Percentiles rank a stretch among this genome's conserved stretches.
Evolutionary conservation across 768 basidiomycete genomes (phyloP).

Genomic region (Naganishia onofrii): DNA sequence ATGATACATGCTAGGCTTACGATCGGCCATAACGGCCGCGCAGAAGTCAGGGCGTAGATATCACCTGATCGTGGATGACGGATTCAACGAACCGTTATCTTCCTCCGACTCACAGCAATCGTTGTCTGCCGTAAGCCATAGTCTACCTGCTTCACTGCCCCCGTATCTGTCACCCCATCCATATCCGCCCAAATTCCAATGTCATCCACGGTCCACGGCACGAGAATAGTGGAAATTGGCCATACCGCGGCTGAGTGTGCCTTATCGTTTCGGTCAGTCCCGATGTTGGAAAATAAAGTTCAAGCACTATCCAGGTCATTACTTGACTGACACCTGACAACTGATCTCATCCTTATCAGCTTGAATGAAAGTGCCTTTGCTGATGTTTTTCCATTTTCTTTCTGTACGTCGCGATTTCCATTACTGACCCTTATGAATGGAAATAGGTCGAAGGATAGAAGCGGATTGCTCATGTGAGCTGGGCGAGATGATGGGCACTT

Average conservation of each 20-base stretch:
- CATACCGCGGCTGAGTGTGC: neutral
- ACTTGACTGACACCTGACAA: neutral
- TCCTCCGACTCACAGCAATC: constrained; percentile 13
- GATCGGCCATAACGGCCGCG: constrained; percentile 21
- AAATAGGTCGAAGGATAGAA: neutral
- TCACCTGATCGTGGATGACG: constrained; percentile 12
- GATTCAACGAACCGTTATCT: neutral
- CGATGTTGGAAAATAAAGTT: constrained; percentile 7
- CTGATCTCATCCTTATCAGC: neutral
- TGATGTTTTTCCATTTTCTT: constrained; percentile 2
- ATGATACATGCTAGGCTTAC: neutral
- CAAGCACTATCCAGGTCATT: neutral
- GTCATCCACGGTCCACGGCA: neutral
- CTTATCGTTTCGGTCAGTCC: constrained; percentile 1
- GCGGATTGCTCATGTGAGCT: neutral
- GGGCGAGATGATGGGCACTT: neutral
- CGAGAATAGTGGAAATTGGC: neutral
- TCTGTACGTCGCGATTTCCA: constrained; percentile 2
- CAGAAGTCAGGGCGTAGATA: neutral
- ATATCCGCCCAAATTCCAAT: neutral
- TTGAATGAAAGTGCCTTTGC: neutral
- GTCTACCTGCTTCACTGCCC: neutral
- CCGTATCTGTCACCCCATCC: neutral
- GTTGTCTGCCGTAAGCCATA: neutral
- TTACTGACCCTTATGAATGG: constrained; percentile 1